A percentile compares a stretch with the other conserved stretches of the same genome.
phyloP scores from a whole-genome alignment of 495 filamentous ascomycete species.

The Margaritispora aquatica region DNA sequence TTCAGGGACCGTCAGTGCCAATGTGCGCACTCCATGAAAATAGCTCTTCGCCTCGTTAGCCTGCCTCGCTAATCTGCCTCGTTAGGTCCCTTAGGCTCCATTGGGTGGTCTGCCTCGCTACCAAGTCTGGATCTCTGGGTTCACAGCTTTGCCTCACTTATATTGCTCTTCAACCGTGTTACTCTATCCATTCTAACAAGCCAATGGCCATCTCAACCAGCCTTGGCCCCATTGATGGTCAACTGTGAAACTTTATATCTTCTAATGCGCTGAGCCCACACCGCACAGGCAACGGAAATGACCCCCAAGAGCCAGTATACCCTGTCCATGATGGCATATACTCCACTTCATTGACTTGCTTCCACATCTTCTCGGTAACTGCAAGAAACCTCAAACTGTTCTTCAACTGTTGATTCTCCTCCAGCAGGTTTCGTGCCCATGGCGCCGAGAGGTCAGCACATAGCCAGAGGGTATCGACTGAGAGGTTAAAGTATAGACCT shows the following conservation, averaged over 20 bases:
- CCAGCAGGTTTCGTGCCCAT: constrained; percentile 3
- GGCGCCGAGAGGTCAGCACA: constrained; percentile 7
- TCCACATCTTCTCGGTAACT: constrained; percentile 3
- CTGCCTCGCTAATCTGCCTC: too few relatives aligned
- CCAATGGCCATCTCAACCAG: neutral
- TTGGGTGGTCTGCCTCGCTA: too few relatives aligned
- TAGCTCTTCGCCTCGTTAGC: too few relatives aligned
- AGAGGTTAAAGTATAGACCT: constrained; percentile 8
- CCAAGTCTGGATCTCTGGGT: too few relatives aligned
- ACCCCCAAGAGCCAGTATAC: neutral
- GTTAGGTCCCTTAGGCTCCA: too few relatives aligned
- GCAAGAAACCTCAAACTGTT: constrained; percentile 4
- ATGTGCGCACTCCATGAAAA: too few relatives aligned
- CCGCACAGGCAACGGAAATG: neutral
- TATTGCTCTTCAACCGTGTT: too few relatives aligned
- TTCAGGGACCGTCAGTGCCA: too few relatives aligned
- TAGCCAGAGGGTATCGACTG: constrained; percentile 7
- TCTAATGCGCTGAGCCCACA: constrained; percentile 3
- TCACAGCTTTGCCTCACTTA: too few relatives aligned
- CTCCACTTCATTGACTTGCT: neutral
- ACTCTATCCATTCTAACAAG: neutral
- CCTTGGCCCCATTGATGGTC: neutral
- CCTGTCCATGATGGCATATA: neutral
- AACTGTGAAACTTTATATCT: constrained; percentile 8
- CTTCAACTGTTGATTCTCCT: constrained; percentile 7